Base-by-base conservation (phyloP, 164 flowering plant genomes). In the Aristolochia fimbriata region DNA sequence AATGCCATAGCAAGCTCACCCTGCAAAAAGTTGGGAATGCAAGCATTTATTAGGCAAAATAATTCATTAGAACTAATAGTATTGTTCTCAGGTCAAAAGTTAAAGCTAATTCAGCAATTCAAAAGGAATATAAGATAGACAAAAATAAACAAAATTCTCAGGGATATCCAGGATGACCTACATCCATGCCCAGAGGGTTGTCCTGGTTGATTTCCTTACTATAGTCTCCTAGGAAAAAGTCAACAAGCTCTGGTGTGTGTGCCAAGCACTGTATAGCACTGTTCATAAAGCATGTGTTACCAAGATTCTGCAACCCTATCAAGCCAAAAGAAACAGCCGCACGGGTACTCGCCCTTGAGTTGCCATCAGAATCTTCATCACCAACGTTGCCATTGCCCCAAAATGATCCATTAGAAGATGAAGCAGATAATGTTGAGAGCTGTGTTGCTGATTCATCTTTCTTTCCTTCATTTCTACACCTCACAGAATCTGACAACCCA, bases 241-340 rank as follows among this genome's bases (percentile, higher is more conserved):
- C 97, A 69, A 87, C 88, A 67, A 93, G 84, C 77, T 82, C 77
- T 46, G 91, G 87, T 21, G 98, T 87, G 74, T 93, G 98, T 33
- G 77, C 96, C 69, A 93, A 80, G 77, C 98, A 93, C 78, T 93
- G 98, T 41, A 89, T 61, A 46, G 98, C 80, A 70, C 96, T 87
- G 65, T 93, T 93, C 96, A 93, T 87, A 62, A 89, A 93, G 73
- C 98, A 93, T 49, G 98, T 93, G 67, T 89, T 93, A 62, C 98
- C 98, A 63, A 93, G 96, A 74, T 93, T 93, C 45, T 78, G 87
- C 51, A 93, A 77, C 70, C 98, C 98, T 30, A 84, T 81, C 83
- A 93, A 76, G 24, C 98, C 98, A 80, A 91, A 74, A 64, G 79
- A 63, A 59, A 82, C 79, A 60, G 80, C 77, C 70, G 68, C 65